Evolutionary conservation across 2,329 filamentous ascomycete species (phyloP), one percentile per base, ranked within the genome.

Genomic region (Cercospora nicotianae): DNA sequence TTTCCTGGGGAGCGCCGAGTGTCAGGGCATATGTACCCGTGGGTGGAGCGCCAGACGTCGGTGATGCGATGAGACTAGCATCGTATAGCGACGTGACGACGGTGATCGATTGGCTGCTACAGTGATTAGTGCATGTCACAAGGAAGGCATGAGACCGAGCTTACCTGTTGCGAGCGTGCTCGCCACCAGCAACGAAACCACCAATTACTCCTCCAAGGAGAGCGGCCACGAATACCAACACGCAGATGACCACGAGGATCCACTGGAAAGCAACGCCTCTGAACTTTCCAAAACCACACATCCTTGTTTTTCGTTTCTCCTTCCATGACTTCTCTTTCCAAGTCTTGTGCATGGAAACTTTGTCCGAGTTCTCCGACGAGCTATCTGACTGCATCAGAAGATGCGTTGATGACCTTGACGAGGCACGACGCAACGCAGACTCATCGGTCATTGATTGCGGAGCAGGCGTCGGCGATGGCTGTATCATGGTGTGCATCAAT

Each of bases 11-110:
- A 57, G 83, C 79, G 4, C 88, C 78, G 3, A 82, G 72, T 5
- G 87, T 85, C n/a, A 92, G 76, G 23, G 80, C 79, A 70, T 80
- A 91, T 0, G 79, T 81, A 2, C 90, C 90, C 3, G 82, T 84
- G 0, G 84, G 82, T 31, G 90, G 81, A 2, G 83, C 75, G 28
- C 83, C 80, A 20, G 90, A 80, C 60, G 84, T 83, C 1, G 82
- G 86, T 6, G 84, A 81, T 3, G 82, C 72, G 3, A 90, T 80
- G 69, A 72, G 68, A 69, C 76, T 77, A 72, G 75, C 76, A 74
- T 78, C 76, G 68, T 75, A 77, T 39, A 77, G 67, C 62, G 75
- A 74, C 58, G 75, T 73, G 48, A 72, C 67, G 31, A 72, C 71
- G 9, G 70, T 71, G 30, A 73, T 68, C 1, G 66, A 67, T 30